Evolutionary conservation across 352 stramenopile species (phyloP).

Genomic region (Aphanomyces invadans): DNA sequence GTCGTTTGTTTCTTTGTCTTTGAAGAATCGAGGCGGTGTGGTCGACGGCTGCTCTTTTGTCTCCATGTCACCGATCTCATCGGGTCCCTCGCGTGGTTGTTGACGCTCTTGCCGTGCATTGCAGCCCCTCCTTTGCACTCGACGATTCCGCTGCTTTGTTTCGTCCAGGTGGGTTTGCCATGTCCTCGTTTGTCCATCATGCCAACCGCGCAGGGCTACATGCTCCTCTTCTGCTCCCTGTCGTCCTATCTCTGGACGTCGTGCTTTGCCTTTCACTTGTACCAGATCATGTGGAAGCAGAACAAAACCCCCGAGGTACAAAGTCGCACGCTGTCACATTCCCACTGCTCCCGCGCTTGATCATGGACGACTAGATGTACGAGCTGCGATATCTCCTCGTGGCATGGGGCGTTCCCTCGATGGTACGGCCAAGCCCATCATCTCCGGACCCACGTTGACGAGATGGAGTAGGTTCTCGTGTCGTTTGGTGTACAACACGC

Average conservation of each 20-base stretch:
- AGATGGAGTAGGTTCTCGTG: slow-evolving; percentile 33
- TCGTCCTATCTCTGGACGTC: slow-evolving; percentile 62
- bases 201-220: slow-evolving; percentile 45
- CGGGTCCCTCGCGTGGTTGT: slow-evolving; percentile 42
- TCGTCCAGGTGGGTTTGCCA: slow-evolving; percentile 32
- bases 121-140: slow-evolving; percentile 10
- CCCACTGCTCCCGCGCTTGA: not conserved
- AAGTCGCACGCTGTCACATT: not conserved
- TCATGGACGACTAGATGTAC: slow-evolving; percentile 58
- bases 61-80: slow-evolving; percentile 51
- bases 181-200: not conserved
- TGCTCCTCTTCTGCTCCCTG: slow-evolving; percentile 57
- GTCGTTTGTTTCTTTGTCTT: slow-evolving; percentile 49
- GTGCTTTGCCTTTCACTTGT: slow-evolving; percentile 74
- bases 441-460: not conserved
- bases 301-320: slow-evolving; percentile 37
- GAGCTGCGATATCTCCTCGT: slow-evolving; percentile 61
- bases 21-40: slow-evolving; percentile 57
- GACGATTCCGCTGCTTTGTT: slow-evolving; percentile 29
- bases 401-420: slow-evolving; percentile 48
- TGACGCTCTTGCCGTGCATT: slow-evolving; percentile 37
- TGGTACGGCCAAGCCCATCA: slow-evolving; percentile 35
- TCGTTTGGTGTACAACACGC: slow-evolving; percentile 42
- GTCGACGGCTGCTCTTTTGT: slow-evolving; percentile 52
- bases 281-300: slow-evolving; percentile 45